These are phyloP conservation scores for Apiospora pterosperma DNA, from an alignment of 2,329 filamentous ascomycete species.

Conservation along the genomic window DNA sequence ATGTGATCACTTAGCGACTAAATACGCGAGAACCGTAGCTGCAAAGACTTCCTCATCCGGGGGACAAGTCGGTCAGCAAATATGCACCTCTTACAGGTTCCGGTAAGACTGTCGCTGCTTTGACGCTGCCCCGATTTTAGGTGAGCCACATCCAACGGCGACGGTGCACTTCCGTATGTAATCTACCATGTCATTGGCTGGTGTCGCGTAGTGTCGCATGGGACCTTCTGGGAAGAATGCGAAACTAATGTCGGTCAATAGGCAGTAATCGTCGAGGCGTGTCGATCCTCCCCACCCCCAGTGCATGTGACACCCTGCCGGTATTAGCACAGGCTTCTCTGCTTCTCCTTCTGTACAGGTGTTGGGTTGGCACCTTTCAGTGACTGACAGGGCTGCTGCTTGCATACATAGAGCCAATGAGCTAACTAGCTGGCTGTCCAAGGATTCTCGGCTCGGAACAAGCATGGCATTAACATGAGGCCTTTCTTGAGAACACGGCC, in stretches of 20 bases:
- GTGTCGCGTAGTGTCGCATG: too few species aligned
- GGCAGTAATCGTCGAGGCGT: neutral
- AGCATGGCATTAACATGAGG: neutral
- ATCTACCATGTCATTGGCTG: too few species aligned
- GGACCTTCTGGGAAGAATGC: neutral
- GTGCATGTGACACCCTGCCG: neutral
- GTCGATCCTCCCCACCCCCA: neutral
- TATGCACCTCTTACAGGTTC: neutral
- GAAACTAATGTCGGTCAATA: neutral
- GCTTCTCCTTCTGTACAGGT: too few species aligned
- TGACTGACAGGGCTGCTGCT: neutral
- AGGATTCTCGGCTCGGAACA: neutral
- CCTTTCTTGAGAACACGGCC: neutral
- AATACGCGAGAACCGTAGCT: neutral
- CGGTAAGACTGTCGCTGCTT: neutral
- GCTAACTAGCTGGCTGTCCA: too few species aligned
- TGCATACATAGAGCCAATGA: neutral
- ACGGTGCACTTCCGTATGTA: too few species aligned
- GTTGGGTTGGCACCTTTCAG: neutral
- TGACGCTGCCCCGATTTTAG: neutral
- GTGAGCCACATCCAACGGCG: neutral
- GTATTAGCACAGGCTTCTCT: neutral
- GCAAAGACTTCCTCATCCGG: neutral
- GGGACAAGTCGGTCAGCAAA: neutral
- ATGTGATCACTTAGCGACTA: neutral